These are phyloP conservation scores for Ophiostoma novo-ulmi DNA, from an alignment of 2,329 filamentous ascomycete species.

Conservation along the genomic window DNA sequence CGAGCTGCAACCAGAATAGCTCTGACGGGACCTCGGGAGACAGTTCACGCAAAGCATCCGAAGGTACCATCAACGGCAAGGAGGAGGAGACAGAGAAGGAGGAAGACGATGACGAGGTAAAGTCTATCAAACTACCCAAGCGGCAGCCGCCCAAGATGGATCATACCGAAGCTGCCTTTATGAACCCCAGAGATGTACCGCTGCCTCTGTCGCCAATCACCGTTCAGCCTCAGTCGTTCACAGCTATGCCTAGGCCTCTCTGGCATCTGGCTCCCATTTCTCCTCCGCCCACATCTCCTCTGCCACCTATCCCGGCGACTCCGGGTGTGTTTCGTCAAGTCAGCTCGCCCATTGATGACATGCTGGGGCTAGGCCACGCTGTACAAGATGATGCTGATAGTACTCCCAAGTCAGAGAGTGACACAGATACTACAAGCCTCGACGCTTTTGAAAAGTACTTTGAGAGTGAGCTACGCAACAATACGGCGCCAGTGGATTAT, in stretches of 20 bases:
- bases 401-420: neutral
- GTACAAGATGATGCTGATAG: neutral
- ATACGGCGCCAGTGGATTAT: too few species aligned
- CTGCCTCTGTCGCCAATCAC: neutral
- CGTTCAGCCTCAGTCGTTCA: neutral
- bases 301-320: conserved; percentile 21
- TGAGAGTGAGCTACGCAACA: neutral
- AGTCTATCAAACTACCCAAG: neutral
- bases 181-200: neutral
- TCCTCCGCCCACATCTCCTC: conserved; percentile 22
- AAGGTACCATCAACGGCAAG: neutral
- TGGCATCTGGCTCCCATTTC: conserved; percentile 13
- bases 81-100: neutral
- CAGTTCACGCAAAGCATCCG: neutral
- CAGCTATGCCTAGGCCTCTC: neutral
- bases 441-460: neutral
- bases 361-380: neutral
- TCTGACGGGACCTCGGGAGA: conserved; percentile 15
- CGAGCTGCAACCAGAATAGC: conserved; percentile 1
- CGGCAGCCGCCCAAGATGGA: neutral
- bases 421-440: neutral
- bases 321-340: neutral
- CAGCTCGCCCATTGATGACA: neutral
- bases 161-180: neutral
- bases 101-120: neutral